These are phyloP conservation scores for Plasmopara halstedii DNA, from an alignment of 352 stramenopile species.

Conservation along the genomic window DNA sequence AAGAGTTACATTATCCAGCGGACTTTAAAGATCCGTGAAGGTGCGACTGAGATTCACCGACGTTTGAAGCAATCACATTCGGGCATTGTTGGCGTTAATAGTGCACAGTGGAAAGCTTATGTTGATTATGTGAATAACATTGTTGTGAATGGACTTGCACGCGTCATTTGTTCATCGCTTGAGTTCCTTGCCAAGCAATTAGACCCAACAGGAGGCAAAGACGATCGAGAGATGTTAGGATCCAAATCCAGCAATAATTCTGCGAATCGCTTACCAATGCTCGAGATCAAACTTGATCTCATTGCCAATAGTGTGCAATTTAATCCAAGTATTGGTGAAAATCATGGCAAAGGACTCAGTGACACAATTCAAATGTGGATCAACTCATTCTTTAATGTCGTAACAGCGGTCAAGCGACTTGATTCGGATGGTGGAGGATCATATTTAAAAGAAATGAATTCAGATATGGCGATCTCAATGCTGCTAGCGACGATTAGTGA, in stretches of 20 bases:
- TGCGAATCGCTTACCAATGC: slow-evolving; percentile 81
- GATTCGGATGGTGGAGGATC: slow-evolving; percentile 92
- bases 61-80: slow-evolving; percentile 95
- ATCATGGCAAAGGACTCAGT: slow-evolving; percentile 90
- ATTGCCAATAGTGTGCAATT: slow-evolving; percentile 85
- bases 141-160: slow-evolving; percentile 91
- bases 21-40: slow-evolving; percentile 94
- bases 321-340: slow-evolving; percentile 80
- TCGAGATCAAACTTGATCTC: slow-evolving; percentile 96
- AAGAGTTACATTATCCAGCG: slow-evolving; percentile 89
- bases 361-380: slow-evolving; percentile 96
- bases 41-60: slow-evolving; percentile 92
- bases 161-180: slow-evolving; percentile 75
- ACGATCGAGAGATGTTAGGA: slow-evolving; percentile 12
- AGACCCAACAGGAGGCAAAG: slow-evolving; percentile 64
- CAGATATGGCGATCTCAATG: slow-evolving; percentile 94
- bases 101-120: slow-evolving; percentile 95
- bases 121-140: slow-evolving; percentile 98
- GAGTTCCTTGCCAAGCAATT: slow-evolving; percentile 94
- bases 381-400: slow-evolving; percentile 95
- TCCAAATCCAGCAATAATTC: slow-evolving; percentile 34
- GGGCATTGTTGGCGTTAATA: slow-evolving; percentile 90
- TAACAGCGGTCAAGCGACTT: slow-evolving; percentile 93
- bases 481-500: slow-evolving; percentile 91
- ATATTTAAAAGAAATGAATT: slow-evolving; percentile 96